Percentiles rank a stretch among this genome's conserved stretches.
phyloP scores from a whole-genome alignment of 2,329 filamentous ascomycete species.

The Decorospora gaudefroyi region DNA sequence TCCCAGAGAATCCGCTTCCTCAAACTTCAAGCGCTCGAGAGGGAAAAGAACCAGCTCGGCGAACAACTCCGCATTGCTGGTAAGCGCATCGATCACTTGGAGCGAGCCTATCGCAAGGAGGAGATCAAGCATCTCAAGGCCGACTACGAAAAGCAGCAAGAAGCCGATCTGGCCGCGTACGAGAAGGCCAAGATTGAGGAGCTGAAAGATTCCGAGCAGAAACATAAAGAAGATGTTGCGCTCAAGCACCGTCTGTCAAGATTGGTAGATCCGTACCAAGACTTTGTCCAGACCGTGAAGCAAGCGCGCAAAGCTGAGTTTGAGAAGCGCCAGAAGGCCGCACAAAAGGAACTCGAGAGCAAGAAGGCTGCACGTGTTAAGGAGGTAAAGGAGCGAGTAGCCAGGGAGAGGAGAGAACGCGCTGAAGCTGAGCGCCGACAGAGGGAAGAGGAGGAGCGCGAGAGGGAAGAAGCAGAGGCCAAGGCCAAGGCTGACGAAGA shows the following conservation, averaged over 20 bases:
- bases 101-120: conserved; percentile 95
- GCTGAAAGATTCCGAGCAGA: conserved; percentile 77
- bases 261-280: conserved; percentile 81
- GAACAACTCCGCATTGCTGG: conserved; percentile 89
- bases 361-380: conserved; percentile 87
- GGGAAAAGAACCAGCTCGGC: conserved; percentile 95
- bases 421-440: conserved; percentile 81
- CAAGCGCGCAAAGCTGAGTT: conserved; percentile 93
- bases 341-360: conserved; percentile 89
- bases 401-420: conserved; percentile 79
- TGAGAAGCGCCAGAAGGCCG: conserved; percentile 87
- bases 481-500: conserved; percentile 78
- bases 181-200: conserved; percentile 78
- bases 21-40: conserved; percentile 93
- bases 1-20: conserved; percentile 77
- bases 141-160: conserved; percentile 83
- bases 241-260: conserved; percentile 90
- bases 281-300: conserved; percentile 79
- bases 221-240: conserved; percentile 89
- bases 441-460: conserved; percentile 84
- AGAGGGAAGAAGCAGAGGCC: conserved; percentile 81
- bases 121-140: conserved; percentile 87
- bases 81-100: conserved; percentile 95
- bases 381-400: conserved; percentile 81
- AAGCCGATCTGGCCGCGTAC: conserved; percentile 77